A percentile compares a stretch with the other conserved stretches of the same genome.
Evolutionary conservation across 148 eudicot genomes (phyloP).

Genomic region (Cornus controversa): DNA sequence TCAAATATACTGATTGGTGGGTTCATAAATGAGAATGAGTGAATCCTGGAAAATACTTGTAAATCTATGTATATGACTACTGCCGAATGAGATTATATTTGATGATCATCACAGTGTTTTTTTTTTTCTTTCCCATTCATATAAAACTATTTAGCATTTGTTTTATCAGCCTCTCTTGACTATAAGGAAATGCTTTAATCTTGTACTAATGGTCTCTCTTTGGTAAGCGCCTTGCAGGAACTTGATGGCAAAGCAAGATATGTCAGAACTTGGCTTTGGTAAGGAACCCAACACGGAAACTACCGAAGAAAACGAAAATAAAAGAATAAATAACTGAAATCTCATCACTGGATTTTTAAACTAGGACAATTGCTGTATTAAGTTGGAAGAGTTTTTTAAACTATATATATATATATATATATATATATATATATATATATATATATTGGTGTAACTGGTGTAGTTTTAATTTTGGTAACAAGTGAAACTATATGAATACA

Average conservation of each 20-base stretch:
- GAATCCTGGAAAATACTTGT: neutral
- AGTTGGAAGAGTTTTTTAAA: slow-evolving; percentile 11
- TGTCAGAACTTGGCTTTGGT: slow-evolving; percentile 89
- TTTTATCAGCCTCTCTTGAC: neutral
- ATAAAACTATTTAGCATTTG: neutral
- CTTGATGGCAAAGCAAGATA: slow-evolving; percentile 93
- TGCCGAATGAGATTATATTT: neutral
- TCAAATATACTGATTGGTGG: neutral
- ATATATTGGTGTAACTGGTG: neutral
- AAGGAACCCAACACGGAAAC: slow-evolving; percentile 38
- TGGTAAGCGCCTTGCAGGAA: slow-evolving; percentile 60
- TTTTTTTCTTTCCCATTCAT: neutral
- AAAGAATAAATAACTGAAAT: slow-evolving; percentile 17
- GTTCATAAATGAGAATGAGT: neutral
- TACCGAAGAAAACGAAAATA: slow-evolving; percentile 28
- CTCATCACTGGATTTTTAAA: slow-evolving; percentile 6
- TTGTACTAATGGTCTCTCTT: neutral
- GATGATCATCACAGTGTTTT: neutral
- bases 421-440: no score
- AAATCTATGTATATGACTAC: neutral
- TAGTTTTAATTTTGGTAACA: neutral
- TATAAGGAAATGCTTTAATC: neutral
- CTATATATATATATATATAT: no score
- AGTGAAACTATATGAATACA: neutral
- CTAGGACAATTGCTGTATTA: neutral